Conservation (phyloP, 2,329 filamentous ascomycete genomes). For the Pestalotiopsis sp. region DNA sequence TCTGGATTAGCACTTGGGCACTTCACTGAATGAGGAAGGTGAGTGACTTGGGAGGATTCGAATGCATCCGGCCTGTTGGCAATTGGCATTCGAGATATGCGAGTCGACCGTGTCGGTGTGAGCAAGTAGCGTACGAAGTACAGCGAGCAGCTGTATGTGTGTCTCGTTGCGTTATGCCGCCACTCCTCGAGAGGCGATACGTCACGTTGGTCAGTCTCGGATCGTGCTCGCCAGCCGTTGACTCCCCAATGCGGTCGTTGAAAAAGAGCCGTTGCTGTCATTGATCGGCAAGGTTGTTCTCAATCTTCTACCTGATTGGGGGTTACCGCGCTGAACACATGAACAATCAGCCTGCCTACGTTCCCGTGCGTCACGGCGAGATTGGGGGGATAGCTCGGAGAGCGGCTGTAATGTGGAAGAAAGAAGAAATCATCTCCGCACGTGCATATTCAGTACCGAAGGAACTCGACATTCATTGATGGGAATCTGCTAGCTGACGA, state of each 20-base stretch:
- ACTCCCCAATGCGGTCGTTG: background rate
- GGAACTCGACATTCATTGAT: conserved; percentile 7
- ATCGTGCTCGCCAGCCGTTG: background rate
- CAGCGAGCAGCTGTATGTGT: background rate
- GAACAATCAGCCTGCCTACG: background rate
- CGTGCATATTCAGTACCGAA: conserved; percentile 1
- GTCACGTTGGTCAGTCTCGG: background rate
- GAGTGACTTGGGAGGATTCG: background rate
- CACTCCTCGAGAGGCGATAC: background rate
- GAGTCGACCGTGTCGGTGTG: background rate
- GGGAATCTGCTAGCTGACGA: conserved; percentile 13
- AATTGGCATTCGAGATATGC: background rate
- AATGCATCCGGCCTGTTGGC: background rate
- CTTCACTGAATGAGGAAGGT: conserved; percentile 1
- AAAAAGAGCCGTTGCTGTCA: background rate
- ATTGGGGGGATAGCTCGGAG: background rate
- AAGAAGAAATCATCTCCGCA: conserved; percentile 14
- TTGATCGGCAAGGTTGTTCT: background rate
- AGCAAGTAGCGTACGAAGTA: background rate
- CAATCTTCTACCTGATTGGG: background rate
- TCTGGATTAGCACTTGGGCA: background rate
- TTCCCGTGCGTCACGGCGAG: background rate
- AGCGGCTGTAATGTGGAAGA: conserved; percentile 4
- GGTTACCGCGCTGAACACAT: background rate
- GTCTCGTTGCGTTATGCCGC: background rate